These are phyloP conservation scores for Penicillium sp. DNA, from an alignment of 2,329 filamentous ascomycete species.

Conservation along the genomic window DNA sequence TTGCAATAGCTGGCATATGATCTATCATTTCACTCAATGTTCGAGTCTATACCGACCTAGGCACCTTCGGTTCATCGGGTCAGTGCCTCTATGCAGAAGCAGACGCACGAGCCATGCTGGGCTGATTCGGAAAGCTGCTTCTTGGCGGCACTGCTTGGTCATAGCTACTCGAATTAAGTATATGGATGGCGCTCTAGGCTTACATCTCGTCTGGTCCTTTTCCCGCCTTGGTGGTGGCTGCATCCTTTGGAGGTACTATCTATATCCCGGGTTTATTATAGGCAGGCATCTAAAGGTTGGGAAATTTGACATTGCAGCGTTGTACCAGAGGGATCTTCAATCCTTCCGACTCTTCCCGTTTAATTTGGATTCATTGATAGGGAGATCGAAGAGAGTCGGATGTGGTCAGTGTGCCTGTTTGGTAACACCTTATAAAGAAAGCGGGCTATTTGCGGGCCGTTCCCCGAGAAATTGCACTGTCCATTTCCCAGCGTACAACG, in stretches of 20 bases:
- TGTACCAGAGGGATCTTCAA: not conserved
- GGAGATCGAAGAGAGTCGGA: not conserved
- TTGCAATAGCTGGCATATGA: not conserved
- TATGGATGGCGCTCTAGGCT: not conserved
- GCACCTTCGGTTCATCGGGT: not conserved
- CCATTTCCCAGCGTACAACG: not conserved
- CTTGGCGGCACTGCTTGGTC: slow-evolving; percentile 5
- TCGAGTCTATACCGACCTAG: not conserved
- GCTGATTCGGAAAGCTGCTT: not conserved
- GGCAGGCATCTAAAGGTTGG: not conserved
- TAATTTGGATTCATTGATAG: not conserved
- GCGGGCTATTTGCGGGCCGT: slow-evolving; percentile 7
- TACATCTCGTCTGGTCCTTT: not conserved
- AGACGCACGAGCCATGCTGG: slow-evolving; percentile 7
- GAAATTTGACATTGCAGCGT: slow-evolving; percentile 1
- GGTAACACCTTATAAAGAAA: slow-evolving; percentile 1
- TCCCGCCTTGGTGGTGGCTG: not conserved
- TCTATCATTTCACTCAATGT: not conserved
- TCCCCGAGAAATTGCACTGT: not conserved
- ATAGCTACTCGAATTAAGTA: not conserved
- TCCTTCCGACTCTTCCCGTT: not conserved
- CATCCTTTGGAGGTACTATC: not conserved
- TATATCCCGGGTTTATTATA: not conserved
- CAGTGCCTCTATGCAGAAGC: not conserved
- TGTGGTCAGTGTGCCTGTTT: not conserved